A percentile compares a stretch with the other conserved stretches of the same genome.
These are phyloP conservation scores for Erodium texanum DNA, from an alignment of 441 rosid species.

Conservation along the genomic window DNA sequence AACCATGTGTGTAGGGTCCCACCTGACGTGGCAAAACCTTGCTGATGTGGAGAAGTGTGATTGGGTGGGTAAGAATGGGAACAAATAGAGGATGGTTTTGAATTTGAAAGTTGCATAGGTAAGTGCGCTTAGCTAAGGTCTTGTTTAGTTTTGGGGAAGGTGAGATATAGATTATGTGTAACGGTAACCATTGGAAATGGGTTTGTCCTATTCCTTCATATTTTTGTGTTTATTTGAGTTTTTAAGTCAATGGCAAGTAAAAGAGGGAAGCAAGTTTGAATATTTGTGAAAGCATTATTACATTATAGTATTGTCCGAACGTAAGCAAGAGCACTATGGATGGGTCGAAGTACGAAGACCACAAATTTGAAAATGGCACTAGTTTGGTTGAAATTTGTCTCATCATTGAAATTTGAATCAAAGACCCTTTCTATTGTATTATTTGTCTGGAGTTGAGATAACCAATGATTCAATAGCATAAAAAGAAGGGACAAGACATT, in stretches of 20 bases:
- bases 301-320: neutral
- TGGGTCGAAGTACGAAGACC: too few species aligned
- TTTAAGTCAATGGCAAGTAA: neutral
- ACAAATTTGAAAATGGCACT: neutral
- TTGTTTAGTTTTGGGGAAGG: too few species aligned
- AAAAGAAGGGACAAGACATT: neutral
- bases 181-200: conserved; percentile 4
- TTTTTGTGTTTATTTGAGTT: neutral
- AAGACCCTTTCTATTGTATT: neutral
- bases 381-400: neutral
- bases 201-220: neutral
- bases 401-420: neutral
- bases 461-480: neutral
- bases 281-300: neutral
- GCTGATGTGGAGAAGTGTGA: neutral
- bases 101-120: conserved; percentile 1
- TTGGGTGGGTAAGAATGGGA: neutral
- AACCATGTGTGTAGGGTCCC: neutral
- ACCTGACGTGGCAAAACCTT: neutral
- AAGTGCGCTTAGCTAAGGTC: neutral
- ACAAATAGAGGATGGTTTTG: neutral
- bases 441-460: neutral
- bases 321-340: neutral
- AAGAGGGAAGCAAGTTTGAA: neutral
- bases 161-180: neutral